Evolutionary conservation across 2,329 filamentous ascomycete genomes (phyloP), one percentile per base, ranked within the genome.

Genomic region (Ophiostoma piceae): DNA sequence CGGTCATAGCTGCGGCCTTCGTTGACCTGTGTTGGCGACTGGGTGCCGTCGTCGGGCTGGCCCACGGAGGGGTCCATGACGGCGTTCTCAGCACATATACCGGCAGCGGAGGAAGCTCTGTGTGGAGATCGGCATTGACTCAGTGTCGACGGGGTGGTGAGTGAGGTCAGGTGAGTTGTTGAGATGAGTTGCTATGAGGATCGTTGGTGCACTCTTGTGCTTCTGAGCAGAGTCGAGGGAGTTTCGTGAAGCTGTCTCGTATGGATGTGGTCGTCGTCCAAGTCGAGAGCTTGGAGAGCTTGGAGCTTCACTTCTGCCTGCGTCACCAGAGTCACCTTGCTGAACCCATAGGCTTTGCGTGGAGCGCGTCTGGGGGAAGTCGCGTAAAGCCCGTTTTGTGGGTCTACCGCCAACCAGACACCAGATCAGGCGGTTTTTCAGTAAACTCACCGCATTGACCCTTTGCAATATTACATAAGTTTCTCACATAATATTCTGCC

Each of bases 21-120:
- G 73, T 88, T 88, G 71, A 81, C 79, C 76, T 88, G 85, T 1
- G 85, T 88, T 1, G 83, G 83, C 11, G 84, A 85, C 70, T 83
- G 82, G 12, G 83, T 84, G n/a, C 76, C 66, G 37, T 72, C 71
- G n/a, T 66, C n/a, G 39, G 26, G 12, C 22, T 64, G 35, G 41
- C 54, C 67, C 29, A 35, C 47, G 29, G 60, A 41, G 66, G 29
- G 54, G 57, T 72, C 69, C 71, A 72, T 73, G 68, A 22, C 41
- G 12, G 7, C 32, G 35, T 37, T 12, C 35, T 43, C 22, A 68
- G 67, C 37, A 41, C 47, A 67, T 54, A 57, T 35, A 57, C 14
- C 22, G 67, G 37, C 7, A 39, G 37, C 26, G 65, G 37, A 8
- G 65, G 14, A 26, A 66, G 39, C 9, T 11, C 19, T 8, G 22